Conservation (phyloP, 345 rosid genomes). For the Stellera chamaejasme region DNA sequence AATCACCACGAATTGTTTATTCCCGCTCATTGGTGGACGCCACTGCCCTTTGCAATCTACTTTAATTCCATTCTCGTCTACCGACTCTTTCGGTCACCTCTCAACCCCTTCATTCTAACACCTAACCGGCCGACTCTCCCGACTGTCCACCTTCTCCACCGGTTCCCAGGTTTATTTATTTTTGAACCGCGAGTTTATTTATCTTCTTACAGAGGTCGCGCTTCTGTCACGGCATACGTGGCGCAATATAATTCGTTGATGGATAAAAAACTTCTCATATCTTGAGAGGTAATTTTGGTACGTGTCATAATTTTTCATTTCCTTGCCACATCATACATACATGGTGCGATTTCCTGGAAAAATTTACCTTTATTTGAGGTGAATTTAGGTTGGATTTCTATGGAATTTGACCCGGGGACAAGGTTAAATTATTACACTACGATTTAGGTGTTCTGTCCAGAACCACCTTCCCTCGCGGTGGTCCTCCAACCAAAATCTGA, state of each 20-base stretch:
- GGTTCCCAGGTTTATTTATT: conserved; percentile 13
- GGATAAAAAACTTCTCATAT: too few relatives aligned
- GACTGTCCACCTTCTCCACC: conserved; percentile 35
- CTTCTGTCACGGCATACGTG: conserved; percentile 11
- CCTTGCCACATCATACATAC: too few relatives aligned
- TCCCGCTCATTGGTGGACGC: conserved; percentile 37
- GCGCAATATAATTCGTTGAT: conserved; percentile 1
- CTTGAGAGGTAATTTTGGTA: too few relatives aligned
- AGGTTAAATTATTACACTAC: conserved; percentile 21
- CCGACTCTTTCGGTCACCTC: conserved; percentile 32
- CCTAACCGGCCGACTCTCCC: conserved; percentile 15
- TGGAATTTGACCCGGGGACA: conserved; percentile 37
- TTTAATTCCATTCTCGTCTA: conserved; percentile 25
- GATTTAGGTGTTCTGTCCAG: conserved; percentile 7
- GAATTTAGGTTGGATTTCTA: conserved; percentile 65
- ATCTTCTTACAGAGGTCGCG: not conserved
- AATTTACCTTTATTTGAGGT: conserved; percentile 28
- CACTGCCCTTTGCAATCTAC: conserved; percentile 25
- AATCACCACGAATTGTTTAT: not conserved
- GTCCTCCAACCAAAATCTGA: conserved; percentile 10
- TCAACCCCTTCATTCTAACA: not conserved
- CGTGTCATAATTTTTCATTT: too few relatives aligned
- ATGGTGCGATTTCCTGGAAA: not conserved
- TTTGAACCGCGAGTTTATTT: not conserved
- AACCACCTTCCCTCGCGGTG: not conserved